Percentiles rank a stretch among this genome's conserved stretches.
These are phyloP conservation scores for Fusarium anthophilum DNA, from an alignment of 2,329 filamentous ascomycete genomes.

Conservation along the genomic window DNA sequence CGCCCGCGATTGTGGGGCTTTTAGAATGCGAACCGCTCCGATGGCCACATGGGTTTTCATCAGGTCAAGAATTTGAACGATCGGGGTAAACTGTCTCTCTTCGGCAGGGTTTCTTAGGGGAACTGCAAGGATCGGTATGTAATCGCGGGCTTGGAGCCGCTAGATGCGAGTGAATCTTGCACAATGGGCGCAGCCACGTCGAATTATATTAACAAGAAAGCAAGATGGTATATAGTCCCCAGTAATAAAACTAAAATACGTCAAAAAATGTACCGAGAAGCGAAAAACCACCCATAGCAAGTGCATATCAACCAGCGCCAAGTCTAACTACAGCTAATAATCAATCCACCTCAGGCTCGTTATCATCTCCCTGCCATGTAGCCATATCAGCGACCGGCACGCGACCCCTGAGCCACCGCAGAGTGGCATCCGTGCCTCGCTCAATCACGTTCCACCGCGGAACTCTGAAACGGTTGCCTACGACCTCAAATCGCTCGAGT, in stretches of 20 bases:
- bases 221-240: slow-evolving; percentile 25
- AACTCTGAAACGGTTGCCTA: slow-evolving; percentile 87
- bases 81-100: background rate
- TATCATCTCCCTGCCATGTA: slow-evolving; percentile 61
- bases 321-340: background rate
- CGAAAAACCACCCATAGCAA: slow-evolving; percentile 5
- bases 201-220: slow-evolving; percentile 3
- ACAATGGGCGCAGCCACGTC: background rate
- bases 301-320: background rate
- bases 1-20: background rate
- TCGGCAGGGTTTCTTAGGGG: background rate
- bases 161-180: background rate
- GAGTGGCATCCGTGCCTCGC: slow-evolving; percentile 84
- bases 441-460: slow-evolving; percentile 86
- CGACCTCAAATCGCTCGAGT: slow-evolving; percentile 76
- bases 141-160: background rate
- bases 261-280: slow-evolving; percentile 26
- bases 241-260: slow-evolving; percentile 26
- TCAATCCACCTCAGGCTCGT: slow-evolving; percentile 46
- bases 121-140: background rate
- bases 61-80: background rate
- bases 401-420: slow-evolving; percentile 82
- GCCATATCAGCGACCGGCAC: slow-evolving; percentile 72
- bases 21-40: background rate
- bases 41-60: background rate